Conservation (phyloP, 2,329 filamentous ascomycete species). For the Cladosporium cucumerinum region DNA sequence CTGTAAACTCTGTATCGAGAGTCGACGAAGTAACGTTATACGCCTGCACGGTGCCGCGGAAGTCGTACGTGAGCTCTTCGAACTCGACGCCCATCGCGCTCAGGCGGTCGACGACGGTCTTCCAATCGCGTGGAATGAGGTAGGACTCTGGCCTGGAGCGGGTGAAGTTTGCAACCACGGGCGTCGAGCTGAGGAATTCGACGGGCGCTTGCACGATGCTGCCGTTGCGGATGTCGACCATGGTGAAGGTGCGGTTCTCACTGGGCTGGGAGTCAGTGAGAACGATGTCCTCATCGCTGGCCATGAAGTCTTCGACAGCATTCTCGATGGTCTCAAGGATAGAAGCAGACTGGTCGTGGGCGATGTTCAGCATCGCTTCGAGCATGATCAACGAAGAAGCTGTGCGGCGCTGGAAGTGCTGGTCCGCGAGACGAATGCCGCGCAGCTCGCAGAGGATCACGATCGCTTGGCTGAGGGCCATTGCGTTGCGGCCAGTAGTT, state of each 20-base stretch:
- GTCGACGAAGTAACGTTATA: constrained; percentile 35
- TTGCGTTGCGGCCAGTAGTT: constrained; percentile 38
- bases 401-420: constrained; percentile 35
- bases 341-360: constrained; percentile 29
- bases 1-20: constrained; percentile 33
- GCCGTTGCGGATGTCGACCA: constrained; percentile 34
- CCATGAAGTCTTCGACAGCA: constrained; percentile 29
- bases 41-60: constrained; percentile 32
- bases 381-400: constrained; percentile 35
- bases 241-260: constrained; percentile 32
- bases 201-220: constrained; percentile 35
- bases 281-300: constrained; percentile 31
- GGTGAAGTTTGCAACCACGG: constrained; percentile 35
- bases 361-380: constrained; percentile 35
- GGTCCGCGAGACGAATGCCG: constrained; percentile 37
- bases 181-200: constrained; percentile 36
- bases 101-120: constrained; percentile 35
- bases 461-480: constrained; percentile 36
- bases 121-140: constrained; percentile 37
- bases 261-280: constrained; percentile 28
- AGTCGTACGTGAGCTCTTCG: constrained; percentile 30
- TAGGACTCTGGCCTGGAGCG: constrained; percentile 35
- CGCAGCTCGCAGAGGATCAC: constrained; percentile 38
- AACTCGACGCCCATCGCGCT: constrained; percentile 35
- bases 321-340: constrained; percentile 32